Evolutionary conservation across 2,329 filamentous ascomycete genomes (phyloP).

Genomic region (Colletotrichum paranaense): DNA sequence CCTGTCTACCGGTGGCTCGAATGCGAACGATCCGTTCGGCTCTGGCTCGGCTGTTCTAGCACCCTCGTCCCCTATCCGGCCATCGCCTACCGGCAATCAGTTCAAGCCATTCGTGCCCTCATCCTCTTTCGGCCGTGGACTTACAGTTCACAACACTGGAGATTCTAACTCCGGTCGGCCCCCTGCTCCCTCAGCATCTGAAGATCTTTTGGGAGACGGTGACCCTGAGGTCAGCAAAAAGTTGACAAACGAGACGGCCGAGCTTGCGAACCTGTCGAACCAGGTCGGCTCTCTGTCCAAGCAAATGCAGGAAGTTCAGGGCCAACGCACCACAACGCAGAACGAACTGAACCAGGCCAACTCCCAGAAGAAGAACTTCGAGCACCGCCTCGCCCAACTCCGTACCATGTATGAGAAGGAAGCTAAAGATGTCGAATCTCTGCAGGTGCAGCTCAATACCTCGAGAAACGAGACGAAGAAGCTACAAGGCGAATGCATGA

Average conservation of each 20-base stretch:
- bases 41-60: slow-evolving; percentile 58
- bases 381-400: slow-evolving; percentile 87
- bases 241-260: slow-evolving; percentile 87
- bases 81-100: slow-evolving; percentile 59
- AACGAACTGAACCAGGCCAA: slow-evolving; percentile 84
- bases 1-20: slow-evolving; percentile 81
- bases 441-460: slow-evolving; percentile 84
- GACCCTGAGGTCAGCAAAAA: slow-evolving; percentile 91
- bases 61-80: slow-evolving; percentile 65
- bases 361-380: slow-evolving; percentile 92
- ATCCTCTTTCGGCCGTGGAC: slow-evolving; percentile 88
- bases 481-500: slow-evolving; percentile 84
- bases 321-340: slow-evolving; percentile 82
- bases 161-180: slow-evolving; percentile 59
- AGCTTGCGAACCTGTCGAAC: slow-evolving; percentile 95
- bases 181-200: slow-evolving; percentile 62
- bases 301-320: slow-evolving; percentile 94
- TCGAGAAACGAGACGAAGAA: slow-evolving; percentile 86
- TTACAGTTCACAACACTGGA: slow-evolving; percentile 83
- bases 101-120: slow-evolving; percentile 95
- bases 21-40: slow-evolving; percentile 71
- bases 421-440: slow-evolving; percentile 82
- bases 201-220: slow-evolving; percentile 91
- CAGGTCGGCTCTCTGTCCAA: slow-evolving; percentile 91
- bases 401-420: slow-evolving; percentile 93